Evolutionary conservation across 208 protist genomes (phyloP).

Genomic region (Wallacemonas sp.): DNA sequence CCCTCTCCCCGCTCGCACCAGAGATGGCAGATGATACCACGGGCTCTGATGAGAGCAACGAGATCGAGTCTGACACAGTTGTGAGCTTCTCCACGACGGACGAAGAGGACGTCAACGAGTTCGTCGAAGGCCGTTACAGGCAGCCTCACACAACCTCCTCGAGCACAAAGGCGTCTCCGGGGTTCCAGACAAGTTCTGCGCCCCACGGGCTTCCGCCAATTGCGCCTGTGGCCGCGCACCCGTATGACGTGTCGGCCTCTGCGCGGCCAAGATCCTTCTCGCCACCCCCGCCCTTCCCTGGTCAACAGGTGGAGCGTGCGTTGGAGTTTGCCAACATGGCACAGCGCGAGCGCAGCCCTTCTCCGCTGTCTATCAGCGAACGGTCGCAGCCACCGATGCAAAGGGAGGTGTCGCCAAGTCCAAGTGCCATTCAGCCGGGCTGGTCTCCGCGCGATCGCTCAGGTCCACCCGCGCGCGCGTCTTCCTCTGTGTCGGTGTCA

Average conservation of each 20-base stretch:
- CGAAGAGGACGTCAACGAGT: background rate
- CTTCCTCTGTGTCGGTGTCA: background rate
- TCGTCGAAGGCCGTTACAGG: too few species aligned
- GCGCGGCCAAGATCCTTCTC: slow-evolving; percentile 6
- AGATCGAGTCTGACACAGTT: background rate
- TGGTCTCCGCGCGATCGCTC: too few species aligned
- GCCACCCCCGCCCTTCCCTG: slow-evolving; percentile 4
- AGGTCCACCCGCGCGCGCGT: too few species aligned
- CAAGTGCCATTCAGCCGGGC: background rate
- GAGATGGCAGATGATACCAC: slow-evolving; percentile 6
- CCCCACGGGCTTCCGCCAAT: background rate
- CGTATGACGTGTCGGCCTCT: background rate
- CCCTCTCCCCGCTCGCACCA: slow-evolving; percentile 5
- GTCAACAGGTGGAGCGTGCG: slow-evolving; percentile 14
- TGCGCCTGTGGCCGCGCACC: slow-evolving; percentile 6
- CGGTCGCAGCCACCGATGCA: too few species aligned
- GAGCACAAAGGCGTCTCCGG: background rate
- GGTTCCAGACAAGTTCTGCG: background rate
- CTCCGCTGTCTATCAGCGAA: too few species aligned
- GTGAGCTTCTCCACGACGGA: slow-evolving; percentile 12
- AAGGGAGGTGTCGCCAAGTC: background rate
- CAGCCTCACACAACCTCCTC: background rate
- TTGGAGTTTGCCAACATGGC: background rate
- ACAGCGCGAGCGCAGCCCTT: slow-evolving; percentile 3
- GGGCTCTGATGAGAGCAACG: background rate